phyloP scores from a whole-genome alignment of 192 early-diverging fungal species.

The Diversispora epigaea region DNA sequence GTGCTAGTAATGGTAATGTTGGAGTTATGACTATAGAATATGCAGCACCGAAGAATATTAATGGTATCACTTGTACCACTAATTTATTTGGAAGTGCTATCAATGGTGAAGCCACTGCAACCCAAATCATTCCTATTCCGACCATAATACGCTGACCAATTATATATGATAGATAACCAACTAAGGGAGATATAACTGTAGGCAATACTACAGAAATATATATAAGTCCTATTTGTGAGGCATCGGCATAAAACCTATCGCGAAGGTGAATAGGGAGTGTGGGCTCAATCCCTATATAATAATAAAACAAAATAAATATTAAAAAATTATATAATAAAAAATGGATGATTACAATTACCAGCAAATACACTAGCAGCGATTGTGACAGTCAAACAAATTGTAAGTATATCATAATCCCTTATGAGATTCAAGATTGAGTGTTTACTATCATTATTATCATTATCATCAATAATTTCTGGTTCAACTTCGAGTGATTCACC shows the following conservation, averaged over 20 bases:
- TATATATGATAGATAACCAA: constrained; percentile 55
- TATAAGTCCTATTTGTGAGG: constrained; percentile 56
- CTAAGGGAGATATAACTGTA: constrained; percentile 56
- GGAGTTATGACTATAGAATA: constrained; percentile 61
- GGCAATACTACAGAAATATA: constrained; percentile 71
- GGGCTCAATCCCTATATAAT: constrained; percentile 52
- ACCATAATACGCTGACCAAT: constrained; percentile 49
- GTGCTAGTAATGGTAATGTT: constrained; percentile 66
- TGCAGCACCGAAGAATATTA: constrained; percentile 55
- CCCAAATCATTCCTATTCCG: constrained; percentile 49
- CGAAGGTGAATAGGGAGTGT: constrained; percentile 54
- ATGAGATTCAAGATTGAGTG: constrained; percentile 48
- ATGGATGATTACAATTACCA: constrained; percentile 35
- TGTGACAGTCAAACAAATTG: constrained; percentile 45
- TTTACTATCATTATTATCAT: constrained; percentile 23
- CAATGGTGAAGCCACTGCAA: constrained; percentile 45
- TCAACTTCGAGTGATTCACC: constrained; percentile 29
- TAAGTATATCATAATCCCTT: constrained; percentile 48
- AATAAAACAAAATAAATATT: constrained; percentile 30
- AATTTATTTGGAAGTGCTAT: constrained; percentile 45
- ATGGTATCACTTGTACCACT: constrained; percentile 42
- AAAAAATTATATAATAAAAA: constrained; percentile 33
- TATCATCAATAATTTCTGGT: constrained; percentile 26
- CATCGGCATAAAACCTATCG: constrained; percentile 37
- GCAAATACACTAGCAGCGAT: constrained; percentile 53